Base-by-base conservation (phyloP, 1,284 basidiomycete species). In the Vanrija sp. region DNA sequence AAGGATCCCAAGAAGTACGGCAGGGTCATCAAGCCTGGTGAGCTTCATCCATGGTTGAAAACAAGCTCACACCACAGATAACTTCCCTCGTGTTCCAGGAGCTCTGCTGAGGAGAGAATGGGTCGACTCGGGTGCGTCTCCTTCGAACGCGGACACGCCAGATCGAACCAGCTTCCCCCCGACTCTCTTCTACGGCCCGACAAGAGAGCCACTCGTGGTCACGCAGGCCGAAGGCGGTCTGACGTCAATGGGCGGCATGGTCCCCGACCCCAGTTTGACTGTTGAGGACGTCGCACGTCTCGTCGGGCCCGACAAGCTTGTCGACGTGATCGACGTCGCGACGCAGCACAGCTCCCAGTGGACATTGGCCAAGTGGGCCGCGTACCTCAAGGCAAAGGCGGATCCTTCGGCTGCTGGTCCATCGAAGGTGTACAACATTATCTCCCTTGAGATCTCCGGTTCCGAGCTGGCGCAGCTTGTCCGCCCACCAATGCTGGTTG, bases 311-410 rank as follows among this genome's bases (percentile, higher is more conserved):
- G 82, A 89, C 54, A 82, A 80, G 3, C 83, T 87, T 2, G 81
- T 95, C 9, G 90, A 94, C 74, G 92, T 96, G 24, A 94, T 95
- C 64, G 90, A 93, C 72, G 88, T 92, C 47, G 84, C 86, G 18
- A 83, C 88, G 0, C 91, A 94, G 69, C 85, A 86, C 1, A 87
- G 85, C 36, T 79, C 83, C 6, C 82, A 73, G 46, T 98, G 95
- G 94, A 90, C 86, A 9, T 78, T 98, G 9, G 84, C 82, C 10
- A 87, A 85, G 72, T 98, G 95, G 95, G 88, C 87, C 3, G 84
- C 86, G 53, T 98, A 98, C 71, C 88, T 88, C 69, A 48, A 50
- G n/a, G 49, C 63, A 0, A 53, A 57, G 1, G 36, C 51, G 1
- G 54, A 60, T 19, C 57, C 62, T 6, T 15, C 43, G 6, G 37